Evolutionary conservation across 208 protist species (phyloP), one percentile per base, ranked within the genome.

Genomic region (Trypanosomatidae sp.): DNA sequence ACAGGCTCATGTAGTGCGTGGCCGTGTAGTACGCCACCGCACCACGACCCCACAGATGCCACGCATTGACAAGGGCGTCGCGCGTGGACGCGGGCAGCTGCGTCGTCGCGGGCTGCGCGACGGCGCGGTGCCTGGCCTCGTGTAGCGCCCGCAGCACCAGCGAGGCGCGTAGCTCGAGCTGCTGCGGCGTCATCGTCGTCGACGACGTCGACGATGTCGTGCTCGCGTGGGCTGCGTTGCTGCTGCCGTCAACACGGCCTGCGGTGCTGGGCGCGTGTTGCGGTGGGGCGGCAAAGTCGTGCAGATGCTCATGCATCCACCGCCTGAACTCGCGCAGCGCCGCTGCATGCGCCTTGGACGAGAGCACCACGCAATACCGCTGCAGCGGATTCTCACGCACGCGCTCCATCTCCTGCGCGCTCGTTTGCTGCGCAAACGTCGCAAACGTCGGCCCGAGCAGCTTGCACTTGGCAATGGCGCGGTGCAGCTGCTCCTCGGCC

Each of bases 401-500:
- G 5, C 70, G 79, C 43, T 92, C 83, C 26, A 92, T 61, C 57
- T 92, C 83, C 20, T 84, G 54, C 4, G 78, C 76, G 11, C 75
- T 92, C 83, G 88, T 92, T 45, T 92, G 78, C 58, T 92, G 75
- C 10, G 88, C 66, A 56, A 92, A 92, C 38, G 88, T 86, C 83
- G 88, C 87, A 45, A 92, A 92, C 43, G 71, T 78, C 37, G 64
- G 61, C 7, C 83, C 83, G 1, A 88, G 62, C 20, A 88, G 65
- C 47, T 92, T 92, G 44, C 75, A 75, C 64, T 88, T 92, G 8
- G 75, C 78, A 2, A 75, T 85, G 6, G 83, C 78, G 0, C 66
- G 62, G 10, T 73, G 71, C 25, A 92, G 57, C 20, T 88, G 73
- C 38, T 88, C 78, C 43, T 92, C 83, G 1, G 77, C 83, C 53